Evolutionary conservation across 2,329 filamentous ascomycete species (phyloP).

Genomic region (Pseudophaeomoniella oleicola): DNA sequence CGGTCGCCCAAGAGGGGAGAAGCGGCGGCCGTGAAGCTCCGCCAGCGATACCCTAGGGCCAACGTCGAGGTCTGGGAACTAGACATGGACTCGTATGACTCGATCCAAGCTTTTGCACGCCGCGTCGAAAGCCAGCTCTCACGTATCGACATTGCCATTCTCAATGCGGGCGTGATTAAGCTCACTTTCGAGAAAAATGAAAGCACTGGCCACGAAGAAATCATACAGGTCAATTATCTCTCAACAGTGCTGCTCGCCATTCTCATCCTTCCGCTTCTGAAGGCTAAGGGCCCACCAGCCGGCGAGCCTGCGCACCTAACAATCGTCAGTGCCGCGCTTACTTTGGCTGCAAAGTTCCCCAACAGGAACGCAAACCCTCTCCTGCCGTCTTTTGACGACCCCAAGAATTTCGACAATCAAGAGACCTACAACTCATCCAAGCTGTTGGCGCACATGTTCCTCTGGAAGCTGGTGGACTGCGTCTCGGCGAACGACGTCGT

Average conservation of each 20-base stretch:
- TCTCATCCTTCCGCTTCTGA: conserved; percentile 16
- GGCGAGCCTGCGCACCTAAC: conserved; percentile 6
- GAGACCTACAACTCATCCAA: conserved; percentile 18
- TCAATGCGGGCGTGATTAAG: conserved; percentile 27
- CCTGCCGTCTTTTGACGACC: conserved; percentile 18
- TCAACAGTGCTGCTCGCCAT: conserved; percentile 12
- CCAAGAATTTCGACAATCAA: conserved; percentile 8
- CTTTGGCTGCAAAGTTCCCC: conserved; percentile 7
- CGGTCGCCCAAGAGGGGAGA: conserved; percentile 30
- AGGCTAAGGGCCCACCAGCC: conserved; percentile 6
- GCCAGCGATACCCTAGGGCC: conserved; percentile 20
- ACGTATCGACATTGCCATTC: conserved; percentile 28
- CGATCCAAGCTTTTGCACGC: conserved; percentile 26
- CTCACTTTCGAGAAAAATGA: conserved; percentile 9
- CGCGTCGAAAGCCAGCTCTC: conserved; percentile 19
- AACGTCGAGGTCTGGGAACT: conserved; percentile 34
- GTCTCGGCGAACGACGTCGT: conserved; percentile 25
- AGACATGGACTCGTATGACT: conserved; percentile 34
- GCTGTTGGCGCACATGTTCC: conserved; percentile 20
- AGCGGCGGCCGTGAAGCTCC: conserved; percentile 21
- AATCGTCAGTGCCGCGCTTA: conserved; percentile 10
- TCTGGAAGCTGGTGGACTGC: conserved; percentile 21
- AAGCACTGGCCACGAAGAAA: conserved; percentile 23
- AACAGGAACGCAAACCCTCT: conserved; percentile 6
- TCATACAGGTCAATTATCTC: conserved; percentile 22